Evolutionary conservation across 108 stramenopile genomes (phyloP).

Genomic region (Cylindrotheca fusiformis): DNA sequence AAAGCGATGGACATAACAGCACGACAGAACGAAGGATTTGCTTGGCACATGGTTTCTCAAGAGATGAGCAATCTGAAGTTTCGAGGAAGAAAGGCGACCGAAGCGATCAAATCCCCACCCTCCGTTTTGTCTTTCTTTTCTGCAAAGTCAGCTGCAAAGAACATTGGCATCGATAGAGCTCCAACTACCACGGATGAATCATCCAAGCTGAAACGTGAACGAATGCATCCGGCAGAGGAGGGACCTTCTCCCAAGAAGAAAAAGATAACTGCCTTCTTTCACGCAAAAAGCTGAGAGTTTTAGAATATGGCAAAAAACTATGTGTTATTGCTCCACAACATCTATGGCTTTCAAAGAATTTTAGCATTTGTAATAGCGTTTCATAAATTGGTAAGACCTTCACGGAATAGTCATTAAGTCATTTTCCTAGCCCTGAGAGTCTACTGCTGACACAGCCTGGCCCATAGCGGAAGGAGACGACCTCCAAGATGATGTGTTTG

Average conservation of each 20-base stretch:
- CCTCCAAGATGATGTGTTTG: neutral
- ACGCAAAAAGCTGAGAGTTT: neutral
- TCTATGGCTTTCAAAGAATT: too few relatives aligned
- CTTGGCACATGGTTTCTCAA: conserved; percentile 54
- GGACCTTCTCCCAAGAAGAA: neutral
- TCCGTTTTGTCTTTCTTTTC: conserved; percentile 36
- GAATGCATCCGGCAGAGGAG: neutral
- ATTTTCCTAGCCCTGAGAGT: too few relatives aligned
- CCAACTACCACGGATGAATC: neutral
- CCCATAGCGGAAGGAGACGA: neutral
- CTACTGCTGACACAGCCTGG: too few relatives aligned
- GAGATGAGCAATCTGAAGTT: conserved; percentile 47
- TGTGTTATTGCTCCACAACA: too few relatives aligned
- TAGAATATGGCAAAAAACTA: too few relatives aligned
- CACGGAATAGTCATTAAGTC: too few relatives aligned
- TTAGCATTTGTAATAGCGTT: too few relatives aligned
- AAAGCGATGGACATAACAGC: conserved; percentile 29
- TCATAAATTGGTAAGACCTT: too few relatives aligned
- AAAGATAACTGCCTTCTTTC: neutral
- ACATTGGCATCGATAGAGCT: too few relatives aligned
- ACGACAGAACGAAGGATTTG: conserved; percentile 12
- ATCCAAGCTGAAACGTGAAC: neutral
- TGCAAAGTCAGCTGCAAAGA: conserved; percentile 1
- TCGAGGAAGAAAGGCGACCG: conserved; percentile 24
- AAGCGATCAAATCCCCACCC: conserved; percentile 22